Evolutionary conservation across 768 basidiomycete genomes (phyloP), one percentile per base, ranked within the genome.

Genomic region (Rhodotorula kratochvilovae): DNA sequence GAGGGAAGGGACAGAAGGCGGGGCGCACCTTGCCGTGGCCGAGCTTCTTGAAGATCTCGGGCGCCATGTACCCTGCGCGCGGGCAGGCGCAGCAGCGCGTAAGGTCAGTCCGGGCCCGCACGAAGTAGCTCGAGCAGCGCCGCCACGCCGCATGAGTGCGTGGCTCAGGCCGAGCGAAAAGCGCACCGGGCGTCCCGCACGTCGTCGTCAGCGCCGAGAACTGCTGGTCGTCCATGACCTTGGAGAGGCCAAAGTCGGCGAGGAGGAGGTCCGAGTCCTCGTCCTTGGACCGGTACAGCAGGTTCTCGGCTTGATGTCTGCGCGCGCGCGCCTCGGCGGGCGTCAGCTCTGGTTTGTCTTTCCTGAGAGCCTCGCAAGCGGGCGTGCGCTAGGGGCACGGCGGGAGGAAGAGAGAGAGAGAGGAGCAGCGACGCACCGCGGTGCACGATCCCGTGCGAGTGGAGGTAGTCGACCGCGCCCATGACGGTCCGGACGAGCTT

Each of bases 231-330:
- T 94, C 88, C 85, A 98, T 89, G 53, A 97, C 86, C 45, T 92
- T 87, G 19, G 56, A 57, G 68, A 96, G 85, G 27, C 94, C 95
- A 79, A 99, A 99, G 81, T 99, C 95, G 0, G 95, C 95, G 68
- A 99, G 88, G 88, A 96, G 91, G 77, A 99, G 89, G 78, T 95
- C 93, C 25, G 93, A 89, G 53, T 92, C 90, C 80, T 97, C 93
- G 11, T 86, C 89, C 74, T 86, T 85, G 25, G 89, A 88, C 67
- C 90, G 88, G 87, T 98, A 99, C 43, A 99, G 84, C 33, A 99
- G 86, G 82, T 99, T 99, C 83, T 99, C 95, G 95, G 95, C 81
- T 99, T 99, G 71, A 99, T 82, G 79, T 99, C 94, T 74, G 61
- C 27, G 27, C 50, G 6, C 27, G 50, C 27, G n/a, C n/a, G n/a